Evolutionary conservation across 2,329 filamentous ascomycete species (phyloP).

Genomic region (Aspergillus amoenus): DNA sequence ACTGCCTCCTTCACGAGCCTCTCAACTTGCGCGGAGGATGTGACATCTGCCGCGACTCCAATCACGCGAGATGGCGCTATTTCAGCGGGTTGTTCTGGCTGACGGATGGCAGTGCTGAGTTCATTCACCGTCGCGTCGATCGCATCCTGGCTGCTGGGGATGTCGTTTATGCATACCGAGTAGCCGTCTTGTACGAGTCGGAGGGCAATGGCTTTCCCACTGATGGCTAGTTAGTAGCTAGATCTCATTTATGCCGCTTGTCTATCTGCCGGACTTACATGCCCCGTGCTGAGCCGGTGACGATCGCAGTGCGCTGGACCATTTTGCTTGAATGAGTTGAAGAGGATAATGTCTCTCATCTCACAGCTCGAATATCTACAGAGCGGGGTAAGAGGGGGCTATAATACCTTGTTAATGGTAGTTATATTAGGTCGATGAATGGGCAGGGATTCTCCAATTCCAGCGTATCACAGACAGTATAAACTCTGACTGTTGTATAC

Average conservation of each 20-base stretch:
- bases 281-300: slow-evolving; percentile 42
- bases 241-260: not conserved
- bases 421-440: no score
- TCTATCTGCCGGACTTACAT: slow-evolving; percentile 31
- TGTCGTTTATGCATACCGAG: slow-evolving; percentile 65
- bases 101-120: not conserved
- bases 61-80: not conserved
- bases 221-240: not conserved
- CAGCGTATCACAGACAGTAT: no score
- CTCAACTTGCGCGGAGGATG: slow-evolving; percentile 37
- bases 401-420: no score
- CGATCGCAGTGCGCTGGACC: slow-evolving; percentile 32
- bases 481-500: no score
- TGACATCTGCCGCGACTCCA: slow-evolving; percentile 50
- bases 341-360: no score
- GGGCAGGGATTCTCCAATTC: no score
- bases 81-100: not conserved
- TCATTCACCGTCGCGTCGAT: slow-evolving; percentile 49
- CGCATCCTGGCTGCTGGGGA: slow-evolving; percentile 52
- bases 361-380: no score
- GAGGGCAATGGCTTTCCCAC: slow-evolving; percentile 48
- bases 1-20: slow-evolving; percentile 44
- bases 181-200: slow-evolving; percentile 66
- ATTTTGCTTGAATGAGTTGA: no score
- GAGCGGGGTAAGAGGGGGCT: no score